A percentile compares a stretch with the other conserved stretches of the same genome.
Evolutionary conservation across 495 filamentous ascomycete genomes (phyloP).

Genomic region (Penicillium paradoxum): DNA sequence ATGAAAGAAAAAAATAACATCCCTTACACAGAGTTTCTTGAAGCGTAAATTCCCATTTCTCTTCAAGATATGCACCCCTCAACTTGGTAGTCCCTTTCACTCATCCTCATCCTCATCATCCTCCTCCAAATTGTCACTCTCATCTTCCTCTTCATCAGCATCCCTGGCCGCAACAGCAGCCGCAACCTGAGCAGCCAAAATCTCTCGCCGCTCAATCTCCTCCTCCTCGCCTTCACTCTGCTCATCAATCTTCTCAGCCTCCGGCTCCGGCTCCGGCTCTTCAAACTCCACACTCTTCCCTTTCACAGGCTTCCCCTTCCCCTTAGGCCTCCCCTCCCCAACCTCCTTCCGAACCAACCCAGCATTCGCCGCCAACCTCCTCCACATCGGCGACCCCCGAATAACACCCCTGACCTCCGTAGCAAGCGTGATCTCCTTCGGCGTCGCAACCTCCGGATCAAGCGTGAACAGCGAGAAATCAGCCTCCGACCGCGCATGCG

Average conservation of each 20-base stretch:
- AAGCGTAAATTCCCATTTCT: too few relatives aligned
- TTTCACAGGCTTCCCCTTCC: slow-evolving; percentile 14
- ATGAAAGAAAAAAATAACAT: too few relatives aligned
- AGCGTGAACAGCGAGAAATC: slow-evolving; percentile 29
- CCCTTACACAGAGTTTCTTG: too few relatives aligned
- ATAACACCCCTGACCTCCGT: slow-evolving; percentile 38
- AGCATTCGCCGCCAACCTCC: slow-evolving; percentile 19
- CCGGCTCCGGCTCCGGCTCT: slow-evolving; percentile 10
- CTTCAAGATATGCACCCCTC: too few relatives aligned
- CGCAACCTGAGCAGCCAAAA: slow-evolving; percentile 28
- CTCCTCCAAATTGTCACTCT: slow-evolving; percentile 11
- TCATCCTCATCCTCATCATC: slow-evolving; percentile 16
- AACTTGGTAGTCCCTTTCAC: too few relatives aligned
- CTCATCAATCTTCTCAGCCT: slow-evolving; percentile 12
- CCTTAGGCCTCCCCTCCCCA: slow-evolving; percentile 16
- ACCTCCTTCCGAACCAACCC: slow-evolving; percentile 8
- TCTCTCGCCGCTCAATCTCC: slow-evolving; percentile 28
- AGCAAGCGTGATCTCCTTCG: slow-evolving; percentile 31
- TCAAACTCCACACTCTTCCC: slow-evolving; percentile 19
- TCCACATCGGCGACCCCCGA: slow-evolving; percentile 36
- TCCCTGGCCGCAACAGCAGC: slow-evolving; percentile 26
- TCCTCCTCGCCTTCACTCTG: slow-evolving; percentile 38
- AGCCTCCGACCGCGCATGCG: slow-evolving; percentile 30
- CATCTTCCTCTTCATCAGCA: slow-evolving; percentile 17
- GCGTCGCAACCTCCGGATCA: slow-evolving; percentile 20